Evolutionary conservation across 1,139 yeast species (phyloP).

Genomic region (Yamadazyma membranifaciens): DNA sequence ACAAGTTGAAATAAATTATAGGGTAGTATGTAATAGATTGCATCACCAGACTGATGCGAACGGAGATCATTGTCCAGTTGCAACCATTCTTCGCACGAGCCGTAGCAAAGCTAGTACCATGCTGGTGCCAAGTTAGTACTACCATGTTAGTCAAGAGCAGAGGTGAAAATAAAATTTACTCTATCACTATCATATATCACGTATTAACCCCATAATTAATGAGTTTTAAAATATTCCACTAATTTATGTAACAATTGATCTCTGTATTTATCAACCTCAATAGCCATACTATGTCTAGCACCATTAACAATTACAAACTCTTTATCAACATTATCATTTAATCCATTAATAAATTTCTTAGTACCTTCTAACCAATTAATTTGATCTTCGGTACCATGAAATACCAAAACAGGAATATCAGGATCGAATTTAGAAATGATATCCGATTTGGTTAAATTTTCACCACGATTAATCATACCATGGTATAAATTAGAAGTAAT

Average conservation of each 20-base stretch:
- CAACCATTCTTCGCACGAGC: background rate
- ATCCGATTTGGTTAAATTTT: constrained; percentile 41
- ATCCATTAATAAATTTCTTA: constrained; percentile 40
- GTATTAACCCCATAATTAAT: background rate
- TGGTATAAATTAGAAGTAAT: constrained; percentile 44
- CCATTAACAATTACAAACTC: constrained; percentile 27
- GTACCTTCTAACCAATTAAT: constrained; percentile 60
- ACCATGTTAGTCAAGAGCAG: no score
- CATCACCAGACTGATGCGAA: constrained; percentile 14
- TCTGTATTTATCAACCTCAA: constrained; percentile 43
- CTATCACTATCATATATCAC: no score
- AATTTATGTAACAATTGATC: constrained; percentile 20
- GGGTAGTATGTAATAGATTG: background rate
- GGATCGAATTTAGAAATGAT: constrained; percentile 44
- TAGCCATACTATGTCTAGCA: constrained; percentile 45
- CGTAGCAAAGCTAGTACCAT: no score
- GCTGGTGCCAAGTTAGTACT: no score
- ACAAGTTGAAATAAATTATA: background rate
- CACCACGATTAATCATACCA: constrained; percentile 70
- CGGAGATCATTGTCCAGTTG: constrained; percentile 5
- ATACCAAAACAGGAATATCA: constrained; percentile 45
- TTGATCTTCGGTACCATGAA: constrained; percentile 40
- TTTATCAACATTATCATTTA: constrained; percentile 29
- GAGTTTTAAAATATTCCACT: constrained; percentile 7
- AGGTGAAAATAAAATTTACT: no score